Percentiles rank a stretch among this genome's conserved stretches.
phyloP scores from a whole-genome alignment of 352 stramenopile genomes.

The Thalassiosira livingstoniorum region DNA sequence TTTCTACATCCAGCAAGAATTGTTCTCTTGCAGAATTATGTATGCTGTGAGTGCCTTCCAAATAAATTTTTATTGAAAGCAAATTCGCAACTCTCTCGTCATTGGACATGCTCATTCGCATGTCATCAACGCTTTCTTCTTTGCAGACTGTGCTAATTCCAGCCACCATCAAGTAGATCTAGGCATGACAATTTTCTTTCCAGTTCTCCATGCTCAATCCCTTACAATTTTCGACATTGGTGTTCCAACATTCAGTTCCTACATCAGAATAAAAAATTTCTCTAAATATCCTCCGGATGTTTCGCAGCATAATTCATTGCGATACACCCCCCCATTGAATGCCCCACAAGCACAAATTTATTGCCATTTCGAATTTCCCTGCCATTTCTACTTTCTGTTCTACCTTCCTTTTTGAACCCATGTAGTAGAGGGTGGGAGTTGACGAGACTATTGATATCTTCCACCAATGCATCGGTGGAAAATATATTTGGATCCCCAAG shows the following conservation, averaged over 20 bases:
- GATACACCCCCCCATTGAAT: constrained; percentile 54
- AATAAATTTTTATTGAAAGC: constrained; percentile 28
- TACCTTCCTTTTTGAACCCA: no score
- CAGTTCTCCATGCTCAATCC: not conserved
- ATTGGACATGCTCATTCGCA: constrained; percentile 34
- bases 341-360: constrained; percentile 51
- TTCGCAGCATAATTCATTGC: constrained; percentile 52
- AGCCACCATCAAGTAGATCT: constrained; percentile 42
- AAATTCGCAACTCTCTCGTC: not conserved
- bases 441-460: constrained; percentile 35
- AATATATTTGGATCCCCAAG: constrained; percentile 44
- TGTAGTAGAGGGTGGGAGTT: no score
- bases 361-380: not conserved
- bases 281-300: constrained; percentile 40
- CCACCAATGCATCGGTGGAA: constrained; percentile 38
- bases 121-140: constrained; percentile 44
- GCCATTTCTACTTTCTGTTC: no score
- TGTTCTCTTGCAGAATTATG: constrained; percentile 38
- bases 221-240: constrained; percentile 1
- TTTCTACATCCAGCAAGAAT: constrained; percentile 25
- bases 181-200: constrained; percentile 30
- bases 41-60: constrained; percentile 42
- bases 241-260: constrained; percentile 25
- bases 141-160: constrained; percentile 46
- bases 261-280: constrained; percentile 1